Conservation (phyloP, 2,329 filamentous ascomycete species). For the Chrysosporium keratinophilum region DNA sequence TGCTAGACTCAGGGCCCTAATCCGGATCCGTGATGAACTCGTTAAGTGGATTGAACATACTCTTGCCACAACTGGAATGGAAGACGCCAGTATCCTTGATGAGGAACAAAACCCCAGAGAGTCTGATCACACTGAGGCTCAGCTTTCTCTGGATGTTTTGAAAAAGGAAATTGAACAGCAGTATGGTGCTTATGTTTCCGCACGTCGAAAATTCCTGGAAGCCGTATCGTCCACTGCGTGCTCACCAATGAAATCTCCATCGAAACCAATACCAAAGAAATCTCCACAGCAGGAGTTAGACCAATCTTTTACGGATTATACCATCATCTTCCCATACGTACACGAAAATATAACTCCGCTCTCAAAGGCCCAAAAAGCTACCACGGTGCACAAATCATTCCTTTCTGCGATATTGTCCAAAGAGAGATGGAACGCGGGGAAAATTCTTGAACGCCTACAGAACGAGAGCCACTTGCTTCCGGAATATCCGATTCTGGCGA, state of each 20-base stretch:
- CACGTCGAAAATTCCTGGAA: constrained; percentile 29
- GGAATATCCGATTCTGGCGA: constrained; percentile 31
- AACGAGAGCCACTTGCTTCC: constrained; percentile 37
- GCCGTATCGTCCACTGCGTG: constrained; percentile 29
- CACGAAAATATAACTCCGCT: constrained; percentile 28
- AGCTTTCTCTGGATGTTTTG: constrained; percentile 24
- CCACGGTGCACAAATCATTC: constrained; percentile 32
- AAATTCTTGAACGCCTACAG: constrained; percentile 31
- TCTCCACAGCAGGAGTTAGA: neutral
- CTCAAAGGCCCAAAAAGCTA: constrained; percentile 28
- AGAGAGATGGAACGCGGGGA: constrained; percentile 29
- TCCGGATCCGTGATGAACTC: constrained; percentile 40
- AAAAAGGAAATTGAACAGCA: constrained; percentile 28
- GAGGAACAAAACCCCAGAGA: constrained; percentile 18
- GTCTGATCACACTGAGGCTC: constrained; percentile 19
- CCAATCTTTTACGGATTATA: constrained; percentile 3
- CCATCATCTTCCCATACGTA: constrained; percentile 23
- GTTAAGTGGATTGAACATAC: constrained; percentile 44
- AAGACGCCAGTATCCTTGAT: constrained; percentile 23
- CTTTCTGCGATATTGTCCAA: constrained; percentile 30
- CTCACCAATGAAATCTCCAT: constrained; percentile 20
- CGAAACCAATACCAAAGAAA: constrained; percentile 5
- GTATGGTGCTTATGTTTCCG: constrained; percentile 29
- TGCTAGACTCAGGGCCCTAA: constrained; percentile 26
- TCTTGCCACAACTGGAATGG: constrained; percentile 29